A percentile compares a stretch with the other conserved stretches of the same genome.
Conservation (phyloP, 208 protist species). For the Wallacemonas sp. region DNA sequence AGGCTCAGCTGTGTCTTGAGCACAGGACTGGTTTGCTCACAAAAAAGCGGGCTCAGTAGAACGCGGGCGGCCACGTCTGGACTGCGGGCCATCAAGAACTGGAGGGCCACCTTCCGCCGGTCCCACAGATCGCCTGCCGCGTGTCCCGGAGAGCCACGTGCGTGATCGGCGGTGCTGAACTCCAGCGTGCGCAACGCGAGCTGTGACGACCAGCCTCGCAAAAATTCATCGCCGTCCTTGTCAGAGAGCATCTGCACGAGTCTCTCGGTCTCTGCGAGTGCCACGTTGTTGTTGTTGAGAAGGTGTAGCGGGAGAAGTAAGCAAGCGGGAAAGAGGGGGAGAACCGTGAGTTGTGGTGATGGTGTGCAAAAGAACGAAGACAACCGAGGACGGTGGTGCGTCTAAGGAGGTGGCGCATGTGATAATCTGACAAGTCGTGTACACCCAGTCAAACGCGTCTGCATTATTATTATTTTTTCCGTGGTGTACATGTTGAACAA, state of each 20-base stretch:
- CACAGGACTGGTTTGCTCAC: slow-evolving; percentile 16
- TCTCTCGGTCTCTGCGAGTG: no score
- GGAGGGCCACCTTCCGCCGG: slow-evolving; percentile 24
- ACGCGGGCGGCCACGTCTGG: slow-evolving; percentile 69
- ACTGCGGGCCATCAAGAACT: slow-evolving; percentile 41
- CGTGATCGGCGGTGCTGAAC: slow-evolving; percentile 21
- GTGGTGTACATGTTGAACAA: no score
- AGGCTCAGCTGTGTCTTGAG: slow-evolving; percentile 20
- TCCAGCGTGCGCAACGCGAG: slow-evolving; percentile 58
- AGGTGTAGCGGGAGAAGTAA: no score
- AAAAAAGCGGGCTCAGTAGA: slow-evolving; percentile 63
- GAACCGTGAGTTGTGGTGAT: no score
- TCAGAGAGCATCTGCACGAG: slow-evolving; percentile 10
- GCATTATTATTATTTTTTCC: no score
- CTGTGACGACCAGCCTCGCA: slow-evolving; percentile 54
- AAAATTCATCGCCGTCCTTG: slow-evolving; percentile 29
- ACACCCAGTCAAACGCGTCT: no score
- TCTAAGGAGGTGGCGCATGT: no score
- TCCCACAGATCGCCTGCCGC: slow-evolving; percentile 21
- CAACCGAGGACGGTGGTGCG: no score
- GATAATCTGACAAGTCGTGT: no score
- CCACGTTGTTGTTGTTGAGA: no score
- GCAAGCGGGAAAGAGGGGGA: no score
- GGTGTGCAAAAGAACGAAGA: no score
- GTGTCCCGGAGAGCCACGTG: background rate